phyloP scores from a whole-genome alignment of 257 asterid genomes.

The Solanum stenotomum region DNA sequence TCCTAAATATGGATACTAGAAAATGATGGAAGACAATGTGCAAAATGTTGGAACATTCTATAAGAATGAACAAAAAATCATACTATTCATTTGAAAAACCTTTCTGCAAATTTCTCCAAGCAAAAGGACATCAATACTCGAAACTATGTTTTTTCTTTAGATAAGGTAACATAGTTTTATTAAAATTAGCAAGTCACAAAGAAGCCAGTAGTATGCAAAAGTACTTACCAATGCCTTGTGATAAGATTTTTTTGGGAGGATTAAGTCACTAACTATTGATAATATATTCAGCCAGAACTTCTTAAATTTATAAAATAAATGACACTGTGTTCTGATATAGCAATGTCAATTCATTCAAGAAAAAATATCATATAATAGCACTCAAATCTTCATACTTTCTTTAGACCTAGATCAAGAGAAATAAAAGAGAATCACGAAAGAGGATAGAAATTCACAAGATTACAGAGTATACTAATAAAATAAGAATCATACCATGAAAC shows the following conservation, averaged over 20 bases:
- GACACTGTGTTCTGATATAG: neutral
- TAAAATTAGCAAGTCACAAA: neutral
- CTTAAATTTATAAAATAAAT: neutral
- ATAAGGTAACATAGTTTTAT: neutral
- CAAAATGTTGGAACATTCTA: neutral
- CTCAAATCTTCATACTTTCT: neutral
- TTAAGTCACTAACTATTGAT: neutral
- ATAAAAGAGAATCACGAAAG: neutral
- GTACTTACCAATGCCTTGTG: neutral
- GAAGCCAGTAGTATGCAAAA: neutral
- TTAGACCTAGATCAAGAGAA: neutral
- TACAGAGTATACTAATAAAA: neutral
- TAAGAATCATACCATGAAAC: slow-evolving; percentile 53
- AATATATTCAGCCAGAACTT: neutral
- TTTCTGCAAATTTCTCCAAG: neutral
- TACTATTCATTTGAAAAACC: neutral
- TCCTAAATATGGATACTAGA: neutral
- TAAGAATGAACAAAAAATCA: neutral
- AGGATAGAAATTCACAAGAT: neutral
- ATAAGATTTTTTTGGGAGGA: neutral
- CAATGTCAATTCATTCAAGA: neutral
- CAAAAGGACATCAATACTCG: neutral
- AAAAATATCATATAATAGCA: neutral
- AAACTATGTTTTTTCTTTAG: neutral
- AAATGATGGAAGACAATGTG: neutral